Evolutionary conservation across 1,284 basidiomycete species (phyloP).

Genomic region (Malassezia yamatoensis): DNA sequence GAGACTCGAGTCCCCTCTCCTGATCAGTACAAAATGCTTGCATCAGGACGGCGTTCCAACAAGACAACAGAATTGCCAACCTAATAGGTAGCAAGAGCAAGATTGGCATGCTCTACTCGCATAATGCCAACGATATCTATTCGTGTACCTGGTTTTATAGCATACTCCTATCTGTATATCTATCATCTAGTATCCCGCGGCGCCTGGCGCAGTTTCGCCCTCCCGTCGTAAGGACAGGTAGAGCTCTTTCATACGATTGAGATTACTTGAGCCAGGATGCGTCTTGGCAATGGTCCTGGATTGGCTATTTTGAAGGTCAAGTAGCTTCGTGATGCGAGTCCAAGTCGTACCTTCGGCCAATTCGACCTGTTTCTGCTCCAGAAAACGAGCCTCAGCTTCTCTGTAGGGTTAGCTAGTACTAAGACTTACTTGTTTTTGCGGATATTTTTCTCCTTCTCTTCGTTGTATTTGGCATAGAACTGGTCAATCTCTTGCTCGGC

Average conservation of each 20-base stretch:
- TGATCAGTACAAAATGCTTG: slow-evolving; percentile 18
- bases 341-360: slow-evolving; percentile 87
- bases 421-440: slow-evolving; percentile 66
- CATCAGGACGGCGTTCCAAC: slow-evolving; percentile 12
- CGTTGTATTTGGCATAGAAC: slow-evolving; percentile 88
- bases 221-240: slow-evolving; percentile 37
- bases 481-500: slow-evolving; percentile 88
- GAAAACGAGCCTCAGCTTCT: slow-evolving; percentile 75
- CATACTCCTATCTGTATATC: not conserved
- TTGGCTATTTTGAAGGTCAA: slow-evolving; percentile 86
- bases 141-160: not conserved
- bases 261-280: slow-evolving; percentile 77
- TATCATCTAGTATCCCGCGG: slow-evolving; percentile 33
- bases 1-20: slow-evolving; percentile 9
- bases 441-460: slow-evolving; percentile 84
- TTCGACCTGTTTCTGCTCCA: slow-evolving; percentile 62
- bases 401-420: slow-evolving; percentile 57
- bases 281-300: slow-evolving; percentile 85
- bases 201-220: slow-evolving; percentile 42
- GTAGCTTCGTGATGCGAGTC: slow-evolving; percentile 76
- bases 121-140: no score
- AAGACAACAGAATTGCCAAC: not conserved
- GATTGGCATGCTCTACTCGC: no score
- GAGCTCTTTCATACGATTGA: slow-evolving; percentile 69
- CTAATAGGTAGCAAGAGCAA: no score